Conservation (phyloP, 192 early-diverging fungal species). For the Diversispora epigaea region DNA sequence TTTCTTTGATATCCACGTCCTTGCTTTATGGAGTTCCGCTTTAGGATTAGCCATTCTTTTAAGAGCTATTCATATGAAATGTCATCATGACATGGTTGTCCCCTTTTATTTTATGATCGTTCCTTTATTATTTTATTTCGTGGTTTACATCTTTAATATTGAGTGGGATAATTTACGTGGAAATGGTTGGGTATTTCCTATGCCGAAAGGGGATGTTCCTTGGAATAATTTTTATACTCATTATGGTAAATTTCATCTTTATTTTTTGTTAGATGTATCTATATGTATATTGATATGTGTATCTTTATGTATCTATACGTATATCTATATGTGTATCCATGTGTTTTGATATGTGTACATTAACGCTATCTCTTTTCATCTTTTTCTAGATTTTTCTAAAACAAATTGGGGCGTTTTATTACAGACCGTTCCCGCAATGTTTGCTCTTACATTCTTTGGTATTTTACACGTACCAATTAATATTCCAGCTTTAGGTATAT, state of each 20-base stretch:
- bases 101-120: conserved; percentile 87
- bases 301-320: neutral
- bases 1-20: conserved; percentile 58
- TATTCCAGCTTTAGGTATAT: conserved; percentile 89
- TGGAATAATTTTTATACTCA: conserved; percentile 91
- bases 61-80: conserved; percentile 65
- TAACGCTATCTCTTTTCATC: neutral
- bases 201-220: conserved; percentile 70
- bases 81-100: conserved; percentile 80
- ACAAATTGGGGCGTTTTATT: conserved; percentile 67
- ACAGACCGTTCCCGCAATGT: conserved; percentile 82
- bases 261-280: neutral
- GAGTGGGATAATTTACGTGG: conserved; percentile 66
- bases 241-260: conserved; percentile 46
- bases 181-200: conserved; percentile 80
- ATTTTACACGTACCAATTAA: conserved; percentile 97
- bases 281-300: too few relatives aligned
- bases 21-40: conserved; percentile 80
- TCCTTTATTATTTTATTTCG: conserved; percentile 72
- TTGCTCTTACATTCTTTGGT: conserved; percentile 92
- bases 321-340: too few relatives aligned
- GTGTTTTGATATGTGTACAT: neutral
- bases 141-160: conserved; percentile 60
- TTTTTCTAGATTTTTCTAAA: conserved; percentile 56
- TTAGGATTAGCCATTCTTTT: conserved; percentile 68